Evolutionary conservation across 495 filamentous ascomycete genomes (phyloP).

Genomic region (Aspergillus sclerotioniger): DNA sequence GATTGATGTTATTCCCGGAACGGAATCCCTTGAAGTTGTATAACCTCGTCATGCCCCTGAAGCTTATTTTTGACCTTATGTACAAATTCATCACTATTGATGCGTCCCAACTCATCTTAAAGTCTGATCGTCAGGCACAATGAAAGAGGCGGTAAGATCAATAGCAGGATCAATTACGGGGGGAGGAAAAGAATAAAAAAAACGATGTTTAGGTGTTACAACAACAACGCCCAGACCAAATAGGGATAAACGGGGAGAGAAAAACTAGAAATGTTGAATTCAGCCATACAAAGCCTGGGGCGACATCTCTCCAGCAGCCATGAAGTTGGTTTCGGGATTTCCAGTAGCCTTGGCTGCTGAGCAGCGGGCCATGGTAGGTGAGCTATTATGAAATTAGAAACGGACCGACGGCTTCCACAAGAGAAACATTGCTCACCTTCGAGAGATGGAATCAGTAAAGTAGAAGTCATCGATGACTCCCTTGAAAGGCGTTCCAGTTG

Average conservation of each 20-base stretch:
- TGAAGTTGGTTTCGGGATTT: slow-evolving; percentile 76
- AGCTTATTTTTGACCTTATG: slow-evolving; percentile 39
- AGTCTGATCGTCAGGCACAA: slow-evolving; percentile 14
- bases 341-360: slow-evolving; percentile 74
- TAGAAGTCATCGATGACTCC: slow-evolving; percentile 92
- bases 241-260: slow-evolving; percentile 30
- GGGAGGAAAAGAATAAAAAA: slow-evolving; percentile 12
- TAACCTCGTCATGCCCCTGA: slow-evolving; percentile 21
- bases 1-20: not conserved
- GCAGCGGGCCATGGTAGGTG: slow-evolving; percentile 95
- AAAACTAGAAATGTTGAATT: slow-evolving; percentile 12
- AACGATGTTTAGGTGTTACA: slow-evolving; percentile 40
- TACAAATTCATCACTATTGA: slow-evolving; percentile 41
- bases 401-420: not conserved
- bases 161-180: slow-evolving; percentile 16
- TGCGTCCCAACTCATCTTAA: slow-evolving; percentile 25
- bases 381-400: slow-evolving; percentile 54
- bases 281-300: slow-evolving; percentile 48
- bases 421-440: slow-evolving; percentile 61
- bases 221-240: slow-evolving; percentile 46
- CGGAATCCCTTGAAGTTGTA: not conserved
- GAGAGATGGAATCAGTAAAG: slow-evolving; percentile 93
- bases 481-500: slow-evolving; percentile 65
- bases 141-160: slow-evolving; percentile 10
- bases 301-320: slow-evolving; percentile 71